These are phyloP conservation scores for Podosphaera xanthii DNA, from an alignment of 2,329 filamentous ascomycete genomes.

Conservation along the genomic window DNA sequence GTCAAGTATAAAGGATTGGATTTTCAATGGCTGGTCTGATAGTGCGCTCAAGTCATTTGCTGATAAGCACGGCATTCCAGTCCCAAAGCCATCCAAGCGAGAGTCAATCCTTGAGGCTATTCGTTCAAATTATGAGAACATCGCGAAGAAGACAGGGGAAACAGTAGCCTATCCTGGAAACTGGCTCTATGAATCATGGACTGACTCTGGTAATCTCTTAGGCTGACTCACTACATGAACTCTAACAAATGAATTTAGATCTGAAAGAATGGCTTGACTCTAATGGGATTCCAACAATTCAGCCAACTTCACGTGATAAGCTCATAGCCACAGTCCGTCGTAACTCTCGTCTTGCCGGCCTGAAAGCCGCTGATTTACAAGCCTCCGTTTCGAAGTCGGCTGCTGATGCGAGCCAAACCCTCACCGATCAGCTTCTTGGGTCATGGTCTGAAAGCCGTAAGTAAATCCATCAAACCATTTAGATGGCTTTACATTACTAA, in stretches of 20 bases:
- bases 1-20: conserved; percentile 61
- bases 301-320: conserved; percentile 65
- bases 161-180: conserved; percentile 72
- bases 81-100: conserved; percentile 67
- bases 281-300: conserved; percentile 65
- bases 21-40: conserved; percentile 49
- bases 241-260: conserved; percentile 22
- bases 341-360: conserved; percentile 59
- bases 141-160: conserved; percentile 54
- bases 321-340: conserved; percentile 75
- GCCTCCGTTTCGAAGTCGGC: conserved; percentile 40
- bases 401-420: conserved; percentile 44
- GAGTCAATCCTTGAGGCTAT: conserved; percentile 59
- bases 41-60: conserved; percentile 58
- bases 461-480: conserved; percentile 1
- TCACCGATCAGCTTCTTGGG: conserved; percentile 69
- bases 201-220: conserved; percentile 33
- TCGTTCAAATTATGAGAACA: conserved; percentile 58
- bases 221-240: too few relatives aligned
- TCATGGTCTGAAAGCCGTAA: conserved; percentile 58
- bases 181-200: conserved; percentile 84
- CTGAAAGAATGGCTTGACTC: conserved; percentile 85
- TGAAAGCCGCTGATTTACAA: conserved; percentile 39
- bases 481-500: background rate
- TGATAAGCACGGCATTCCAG: conserved; percentile 64